phyloP scores from a whole-genome alignment of 495 filamentous ascomycete species.

The Talaromyces ruber region DNA sequence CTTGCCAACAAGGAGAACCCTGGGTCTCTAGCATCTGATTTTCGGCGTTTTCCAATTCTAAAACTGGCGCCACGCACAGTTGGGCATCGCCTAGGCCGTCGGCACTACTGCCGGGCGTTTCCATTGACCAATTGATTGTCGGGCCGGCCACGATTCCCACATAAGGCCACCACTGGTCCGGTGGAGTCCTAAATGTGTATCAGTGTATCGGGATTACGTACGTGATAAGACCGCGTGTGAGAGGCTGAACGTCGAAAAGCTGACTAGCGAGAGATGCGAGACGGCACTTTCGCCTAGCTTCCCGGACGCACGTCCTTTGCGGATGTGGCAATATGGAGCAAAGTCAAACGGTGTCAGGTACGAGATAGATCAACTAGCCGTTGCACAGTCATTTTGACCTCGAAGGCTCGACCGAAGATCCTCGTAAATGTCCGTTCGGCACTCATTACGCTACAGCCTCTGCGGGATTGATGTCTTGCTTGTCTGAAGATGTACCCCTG shows the following conservation, averaged over 20 bases:
- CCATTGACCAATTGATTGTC: background rate
- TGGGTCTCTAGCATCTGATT: background rate
- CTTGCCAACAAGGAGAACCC: background rate
- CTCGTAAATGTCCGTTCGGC: background rate
- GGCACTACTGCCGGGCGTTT: background rate
- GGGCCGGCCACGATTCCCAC: background rate
- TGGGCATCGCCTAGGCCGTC: background rate
- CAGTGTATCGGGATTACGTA: background rate
- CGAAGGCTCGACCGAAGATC: background rate
- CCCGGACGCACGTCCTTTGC: background rate
- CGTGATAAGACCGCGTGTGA: background rate
- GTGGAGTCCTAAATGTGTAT: background rate
- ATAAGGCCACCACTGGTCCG: background rate
- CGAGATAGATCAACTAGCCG: background rate
- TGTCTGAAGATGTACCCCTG: background rate
- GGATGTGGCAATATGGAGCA: background rate
- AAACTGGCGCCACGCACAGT: background rate
- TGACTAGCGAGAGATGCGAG: background rate
- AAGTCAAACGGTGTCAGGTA: background rate
- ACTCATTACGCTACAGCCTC: background rate
- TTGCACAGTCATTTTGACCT: background rate
- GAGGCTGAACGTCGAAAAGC: background rate
- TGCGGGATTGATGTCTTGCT: background rate
- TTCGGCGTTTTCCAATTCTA: background rate
- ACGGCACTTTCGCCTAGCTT: slow-evolving; percentile 2